Conservation (phyloP, 2,329 filamentous ascomycete genomes). For the Cladosporium colombiae region DNA sequence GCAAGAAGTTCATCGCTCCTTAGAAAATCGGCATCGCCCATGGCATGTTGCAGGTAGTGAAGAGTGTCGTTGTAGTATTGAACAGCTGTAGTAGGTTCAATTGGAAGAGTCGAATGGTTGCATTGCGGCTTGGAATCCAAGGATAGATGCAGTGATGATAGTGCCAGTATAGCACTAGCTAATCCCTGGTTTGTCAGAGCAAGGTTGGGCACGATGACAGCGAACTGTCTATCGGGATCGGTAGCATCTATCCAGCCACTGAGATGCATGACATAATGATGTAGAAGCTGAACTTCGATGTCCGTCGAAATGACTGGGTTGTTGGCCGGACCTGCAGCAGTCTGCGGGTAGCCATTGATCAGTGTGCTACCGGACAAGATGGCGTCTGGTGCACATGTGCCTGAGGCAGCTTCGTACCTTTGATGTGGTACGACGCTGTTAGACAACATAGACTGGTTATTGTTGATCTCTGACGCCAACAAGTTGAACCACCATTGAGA, state of each 20-base stretch:
- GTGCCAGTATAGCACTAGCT: constrained; percentile 58
- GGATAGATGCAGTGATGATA: constrained; percentile 53
- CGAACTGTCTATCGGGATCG: constrained; percentile 42
- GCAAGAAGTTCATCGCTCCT: constrained; percentile 58
- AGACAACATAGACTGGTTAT: constrained; percentile 26
- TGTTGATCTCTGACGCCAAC: constrained; percentile 43
- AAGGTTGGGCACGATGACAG: constrained; percentile 36
- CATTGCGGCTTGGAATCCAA: constrained; percentile 33
- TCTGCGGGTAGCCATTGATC: background rate
- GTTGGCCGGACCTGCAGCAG: background rate
- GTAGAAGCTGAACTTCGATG: constrained; percentile 39
- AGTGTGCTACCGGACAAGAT: background rate
- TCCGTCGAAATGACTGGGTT: constrained; percentile 30
- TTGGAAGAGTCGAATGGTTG: constrained; percentile 19
- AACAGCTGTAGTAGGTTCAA: constrained; percentile 31
- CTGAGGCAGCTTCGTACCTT: background rate
- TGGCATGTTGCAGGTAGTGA: constrained; percentile 59
- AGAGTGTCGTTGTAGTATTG: constrained; percentile 63
- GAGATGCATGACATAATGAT: constrained; percentile 38
- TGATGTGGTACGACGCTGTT: background rate
- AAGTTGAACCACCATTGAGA: constrained; percentile 50
- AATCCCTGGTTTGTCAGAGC: constrained; percentile 55
- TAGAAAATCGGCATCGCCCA: constrained; percentile 57
- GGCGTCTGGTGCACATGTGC: background rate
- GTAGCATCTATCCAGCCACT: constrained; percentile 45